Evolutionary conservation across 805 yeast species (phyloP), one percentile per base, ranked within the genome.

Genomic region (Nakazawaea ernobii): DNA sequence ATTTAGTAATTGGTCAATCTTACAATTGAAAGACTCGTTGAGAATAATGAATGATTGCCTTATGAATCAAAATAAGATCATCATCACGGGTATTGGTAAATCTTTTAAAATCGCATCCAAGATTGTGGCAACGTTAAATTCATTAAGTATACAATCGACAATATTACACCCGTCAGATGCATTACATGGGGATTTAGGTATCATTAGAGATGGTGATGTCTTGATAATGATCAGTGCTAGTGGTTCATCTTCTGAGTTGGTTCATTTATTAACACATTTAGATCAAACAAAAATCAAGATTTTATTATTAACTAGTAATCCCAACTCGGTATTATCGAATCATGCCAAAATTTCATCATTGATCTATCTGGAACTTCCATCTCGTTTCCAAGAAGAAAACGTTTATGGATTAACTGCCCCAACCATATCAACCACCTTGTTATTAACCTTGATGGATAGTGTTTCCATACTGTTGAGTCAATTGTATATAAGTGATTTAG

Each of bases 381-480:
- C 66, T 1, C 63, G 69, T 35, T 70, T 81, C 49, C 68, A 75
- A 28, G 97, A 89, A 52, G 71, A 74, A 15, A 63, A 73, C 11
- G 67, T 86, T 3, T 86, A 85, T 56, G 96, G 96, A 0, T 62
- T 89, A 28, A 84, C 90, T 8, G 96, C 96, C 0, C 97, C 97
- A 1, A 89, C 96, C 0, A 77, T 89, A 4, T 80, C 95, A 5
- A 84, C 95, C 1, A 85, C 95, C 0, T 68, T 90, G 27, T 77
- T 90, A 50, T 66, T 89, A 42, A 80, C 86, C 0, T 66, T 88
- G 37, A 84, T 94, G 8, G 96, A 90, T 59, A 86, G 95, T 1
- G 76, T 85, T 13, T 77, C 86, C 35, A 74, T 90, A 42, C 85
- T 95, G 0, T 65, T 90, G 24, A 75, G 82, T 42, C 94, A 88